phyloP scores from a whole-genome alignment of 495 filamentous ascomycete species.

The Trichoderma asperelloides region DNA sequence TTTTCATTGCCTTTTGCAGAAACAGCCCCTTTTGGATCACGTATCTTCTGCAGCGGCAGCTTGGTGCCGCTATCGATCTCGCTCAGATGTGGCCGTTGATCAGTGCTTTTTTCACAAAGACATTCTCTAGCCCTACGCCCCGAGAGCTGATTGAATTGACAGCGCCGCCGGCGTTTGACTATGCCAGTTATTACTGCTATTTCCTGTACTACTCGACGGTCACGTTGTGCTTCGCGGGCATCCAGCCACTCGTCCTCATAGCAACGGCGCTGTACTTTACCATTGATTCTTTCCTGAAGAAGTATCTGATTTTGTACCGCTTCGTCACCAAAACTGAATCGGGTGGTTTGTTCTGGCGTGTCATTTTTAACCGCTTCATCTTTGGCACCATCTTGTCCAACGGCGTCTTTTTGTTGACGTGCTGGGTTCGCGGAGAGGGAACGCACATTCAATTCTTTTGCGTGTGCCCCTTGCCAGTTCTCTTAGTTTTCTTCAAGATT shows the following conservation, averaged over 20 bases:
- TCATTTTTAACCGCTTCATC: slow-evolving; percentile 83
- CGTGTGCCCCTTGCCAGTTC: slow-evolving; percentile 67
- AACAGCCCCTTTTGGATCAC: slow-evolving; percentile 90
- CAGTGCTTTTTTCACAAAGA: slow-evolving; percentile 73
- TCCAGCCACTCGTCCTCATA: slow-evolving; percentile 87
- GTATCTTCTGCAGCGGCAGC: slow-evolving; percentile 84
- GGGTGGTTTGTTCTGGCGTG: slow-evolving; percentile 86
- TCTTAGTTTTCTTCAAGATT: slow-evolving; percentile 78
- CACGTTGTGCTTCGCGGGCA: slow-evolving; percentile 70
- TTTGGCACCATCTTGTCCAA: slow-evolving; percentile 77
- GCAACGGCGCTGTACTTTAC: slow-evolving; percentile 85
- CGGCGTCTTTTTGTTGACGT: slow-evolving; percentile 63
- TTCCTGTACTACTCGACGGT: slow-evolving; percentile 93
- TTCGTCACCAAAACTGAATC: slow-evolving; percentile 95
- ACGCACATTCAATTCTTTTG: slow-evolving; percentile 51
- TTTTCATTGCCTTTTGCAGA: slow-evolving; percentile 62
- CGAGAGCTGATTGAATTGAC: slow-evolving; percentile 89
- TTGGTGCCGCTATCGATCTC: slow-evolving; percentile 84
- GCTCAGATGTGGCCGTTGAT: slow-evolving; percentile 71
- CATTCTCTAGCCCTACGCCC: slow-evolving; percentile 79
- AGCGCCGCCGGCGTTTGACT: slow-evolving; percentile 87
- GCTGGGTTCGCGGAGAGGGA: slow-evolving; percentile 48
- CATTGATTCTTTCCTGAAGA: slow-evolving; percentile 83
- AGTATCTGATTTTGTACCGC: slow-evolving; percentile 89
- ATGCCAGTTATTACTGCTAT: slow-evolving; percentile 92